Evolutionary conservation across 805 yeast species (phyloP).

Genomic region (Spathaspora girioi): DNA sequence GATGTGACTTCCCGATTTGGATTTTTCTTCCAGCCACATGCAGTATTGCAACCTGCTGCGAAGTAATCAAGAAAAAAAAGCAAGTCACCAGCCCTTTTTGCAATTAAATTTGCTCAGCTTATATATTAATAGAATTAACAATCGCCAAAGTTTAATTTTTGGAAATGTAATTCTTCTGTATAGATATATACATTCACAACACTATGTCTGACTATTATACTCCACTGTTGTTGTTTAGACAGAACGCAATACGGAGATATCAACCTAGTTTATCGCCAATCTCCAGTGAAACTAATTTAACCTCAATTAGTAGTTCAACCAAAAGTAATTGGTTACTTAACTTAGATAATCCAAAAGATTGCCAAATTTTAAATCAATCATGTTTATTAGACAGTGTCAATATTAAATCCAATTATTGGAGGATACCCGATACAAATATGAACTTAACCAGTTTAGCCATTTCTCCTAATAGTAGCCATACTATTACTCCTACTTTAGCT

Average conservation of each 20-base stretch:
- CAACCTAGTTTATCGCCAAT: conserved; percentile 19
- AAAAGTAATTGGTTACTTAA: conserved; percentile 25
- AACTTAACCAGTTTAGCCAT: conserved; percentile 44
- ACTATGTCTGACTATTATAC: conserved; percentile 32
- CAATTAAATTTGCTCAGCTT: neutral
- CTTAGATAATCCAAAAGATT: conserved; percentile 21
- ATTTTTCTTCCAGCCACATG: too few relatives aligned
- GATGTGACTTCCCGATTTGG: too few relatives aligned
- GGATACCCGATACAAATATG: conserved; percentile 39
- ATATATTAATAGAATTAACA: neutral
- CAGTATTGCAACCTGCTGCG: neutral
- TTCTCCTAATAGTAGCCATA: conserved; percentile 10
- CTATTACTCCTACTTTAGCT: conserved; percentile 41
- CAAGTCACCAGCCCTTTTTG: neutral
- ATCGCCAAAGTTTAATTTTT: neutral
- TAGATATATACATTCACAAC: neutral
- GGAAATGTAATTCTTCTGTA: neutral
- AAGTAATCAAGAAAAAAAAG: neutral
- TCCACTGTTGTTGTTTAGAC: conserved; percentile 40
- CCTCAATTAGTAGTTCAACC: neutral
- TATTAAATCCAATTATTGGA: conserved; percentile 44
- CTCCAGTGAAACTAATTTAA: conserved; percentile 13
- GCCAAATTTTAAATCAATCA: conserved; percentile 37
- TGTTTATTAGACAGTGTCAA: conserved; percentile 38
- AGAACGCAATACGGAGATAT: conserved; percentile 35